Conservation (phyloP, 2,329 filamentous ascomycete species). For the Cercospora sojina region DNA sequence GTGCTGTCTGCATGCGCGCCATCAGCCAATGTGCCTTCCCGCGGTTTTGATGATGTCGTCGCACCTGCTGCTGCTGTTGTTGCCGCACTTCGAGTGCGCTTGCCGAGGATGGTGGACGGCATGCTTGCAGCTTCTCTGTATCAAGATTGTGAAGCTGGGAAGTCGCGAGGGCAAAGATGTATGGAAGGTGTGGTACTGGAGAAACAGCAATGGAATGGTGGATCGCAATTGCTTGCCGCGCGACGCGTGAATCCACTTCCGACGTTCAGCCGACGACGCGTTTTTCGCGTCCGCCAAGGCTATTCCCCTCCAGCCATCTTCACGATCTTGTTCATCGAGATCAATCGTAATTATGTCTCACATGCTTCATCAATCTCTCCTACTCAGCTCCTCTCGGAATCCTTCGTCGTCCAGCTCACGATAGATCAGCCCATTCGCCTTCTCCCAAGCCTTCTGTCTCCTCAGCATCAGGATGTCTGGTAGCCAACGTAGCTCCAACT, state of each 20-base stretch:
- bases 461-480: constrained; percentile 21
- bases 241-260: constrained; percentile 15
- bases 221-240: constrained; percentile 5
- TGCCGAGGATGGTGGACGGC: constrained; percentile 44
- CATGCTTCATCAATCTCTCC: not conserved
- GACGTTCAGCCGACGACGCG: constrained; percentile 9
- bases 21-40: constrained; percentile 20
- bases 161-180: not conserved
- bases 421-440: constrained; percentile 17
- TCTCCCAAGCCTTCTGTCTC: constrained; percentile 24
- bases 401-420: not conserved
- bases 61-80: constrained; percentile 39
- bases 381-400: not conserved
- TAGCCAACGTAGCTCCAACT: constrained; percentile 58
- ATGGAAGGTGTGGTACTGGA: constrained; percentile 12
- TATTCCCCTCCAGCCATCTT: constrained; percentile 5
- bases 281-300: constrained; percentile 9
- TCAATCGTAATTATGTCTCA: not conserved
- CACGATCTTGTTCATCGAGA: not conserved
- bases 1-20: constrained; percentile 12
- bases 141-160: not conserved
- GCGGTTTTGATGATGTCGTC: constrained; percentile 27
- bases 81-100: constrained; percentile 46
- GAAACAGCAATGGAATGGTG: not conserved
- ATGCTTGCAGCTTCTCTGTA: constrained; percentile 34